Conservation (phyloP, 1,284 basidiomycete genomes). For the Apiotrichum domesticum region DNA sequence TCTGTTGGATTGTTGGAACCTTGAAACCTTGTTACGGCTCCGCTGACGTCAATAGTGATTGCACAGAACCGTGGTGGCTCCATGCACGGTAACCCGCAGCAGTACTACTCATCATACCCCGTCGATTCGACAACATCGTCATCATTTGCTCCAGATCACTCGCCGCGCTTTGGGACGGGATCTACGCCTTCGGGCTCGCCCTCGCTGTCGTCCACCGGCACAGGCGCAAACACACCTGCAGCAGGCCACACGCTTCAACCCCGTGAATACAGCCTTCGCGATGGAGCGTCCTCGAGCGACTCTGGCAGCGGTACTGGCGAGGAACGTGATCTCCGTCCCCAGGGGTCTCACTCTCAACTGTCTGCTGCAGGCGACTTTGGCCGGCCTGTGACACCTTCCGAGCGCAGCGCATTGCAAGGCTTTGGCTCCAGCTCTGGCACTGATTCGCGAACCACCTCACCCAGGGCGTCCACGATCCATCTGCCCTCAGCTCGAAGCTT, state of each 20-base stretch:
- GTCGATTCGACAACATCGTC: conserved; percentile 25
- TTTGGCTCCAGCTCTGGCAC: conserved; percentile 7
- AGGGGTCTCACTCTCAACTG: not conserved
- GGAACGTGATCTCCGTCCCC: not conserved
- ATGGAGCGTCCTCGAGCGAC: not conserved
- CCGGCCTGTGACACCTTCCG: not conserved
- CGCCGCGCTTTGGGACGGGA: conserved; percentile 21
- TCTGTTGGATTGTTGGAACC: not conserved
- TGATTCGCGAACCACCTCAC: conserved; percentile 11
- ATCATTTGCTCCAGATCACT: conserved; percentile 21
- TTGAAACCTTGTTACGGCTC: not conserved
- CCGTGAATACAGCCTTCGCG: not conserved
- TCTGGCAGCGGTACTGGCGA: not conserved
- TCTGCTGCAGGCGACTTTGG: not conserved
- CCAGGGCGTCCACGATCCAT: conserved; percentile 3
- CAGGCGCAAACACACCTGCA: conserved; percentile 23
- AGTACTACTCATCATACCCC: conserved; percentile 33
- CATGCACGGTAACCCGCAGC: conserved; percentile 22
- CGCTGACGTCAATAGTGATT: conserved; percentile 15
- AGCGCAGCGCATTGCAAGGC: not conserved
- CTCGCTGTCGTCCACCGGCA: conserved; percentile 17
- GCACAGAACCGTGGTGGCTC: conserved; percentile 15
- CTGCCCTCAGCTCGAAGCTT: not conserved
- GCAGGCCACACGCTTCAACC: not conserved
- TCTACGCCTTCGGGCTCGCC: conserved; percentile 22